phyloP scores from a whole-genome alignment of 169 alveolate species.

The Plasmodium vivax region DNA sequence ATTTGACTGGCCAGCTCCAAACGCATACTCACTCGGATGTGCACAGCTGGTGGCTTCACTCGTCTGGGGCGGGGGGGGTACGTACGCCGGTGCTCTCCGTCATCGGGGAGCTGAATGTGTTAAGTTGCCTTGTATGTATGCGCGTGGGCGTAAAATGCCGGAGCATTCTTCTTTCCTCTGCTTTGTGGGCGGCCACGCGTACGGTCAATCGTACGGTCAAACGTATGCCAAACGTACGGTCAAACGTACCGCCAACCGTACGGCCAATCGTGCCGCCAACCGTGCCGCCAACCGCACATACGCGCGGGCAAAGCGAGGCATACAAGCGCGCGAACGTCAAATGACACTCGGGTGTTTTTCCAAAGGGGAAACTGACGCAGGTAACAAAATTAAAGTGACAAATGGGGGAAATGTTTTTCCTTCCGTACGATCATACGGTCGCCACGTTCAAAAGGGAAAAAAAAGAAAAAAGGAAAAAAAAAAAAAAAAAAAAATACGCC shows the following conservation, averaged over 20 bases:
- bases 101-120: neutral
- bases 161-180: neutral
- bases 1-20: neutral
- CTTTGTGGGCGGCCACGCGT: neutral
- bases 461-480: neutral
- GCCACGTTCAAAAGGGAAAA: neutral
- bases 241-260: neutral
- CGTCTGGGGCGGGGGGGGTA: neutral
- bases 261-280: neutral
- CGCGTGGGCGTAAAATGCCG: neutral
- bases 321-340: conserved; percentile 1
- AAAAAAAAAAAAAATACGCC: neutral
- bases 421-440: neutral
- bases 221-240: neutral
- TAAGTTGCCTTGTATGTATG: neutral
- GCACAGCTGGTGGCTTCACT: neutral
- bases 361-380: neutral
- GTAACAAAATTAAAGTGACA: neutral
- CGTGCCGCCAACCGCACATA: neutral
- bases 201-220: neutral
- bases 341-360: neutral
- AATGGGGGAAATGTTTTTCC: neutral
- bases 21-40: neutral
- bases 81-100: neutral
- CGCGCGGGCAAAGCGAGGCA: neutral